Evolutionary conservation across 768 basidiomycete genomes (phyloP).

Genomic region (Daedalea quercina): DNA sequence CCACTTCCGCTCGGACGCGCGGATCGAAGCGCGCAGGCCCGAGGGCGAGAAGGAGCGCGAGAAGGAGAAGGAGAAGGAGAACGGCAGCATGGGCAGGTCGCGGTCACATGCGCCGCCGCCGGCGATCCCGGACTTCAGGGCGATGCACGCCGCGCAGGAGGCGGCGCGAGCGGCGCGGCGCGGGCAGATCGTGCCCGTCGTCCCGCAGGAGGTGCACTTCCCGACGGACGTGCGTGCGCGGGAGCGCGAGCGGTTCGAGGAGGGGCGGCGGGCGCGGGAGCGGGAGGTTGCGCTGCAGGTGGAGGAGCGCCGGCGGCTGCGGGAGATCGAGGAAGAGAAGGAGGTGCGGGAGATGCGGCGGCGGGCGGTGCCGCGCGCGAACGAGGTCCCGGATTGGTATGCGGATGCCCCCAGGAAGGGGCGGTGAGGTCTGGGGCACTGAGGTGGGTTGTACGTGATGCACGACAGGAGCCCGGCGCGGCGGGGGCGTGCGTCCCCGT

Average conservation of each 20-base stretch:
- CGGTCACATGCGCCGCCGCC: slow-evolving; percentile 20
- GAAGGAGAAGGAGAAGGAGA: slow-evolving; percentile 13
- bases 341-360: slow-evolving; percentile 57
- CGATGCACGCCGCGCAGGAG: slow-evolving; percentile 43
- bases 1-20: slow-evolving; percentile 44
- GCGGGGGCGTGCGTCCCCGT: neutral
- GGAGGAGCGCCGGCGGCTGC: slow-evolving; percentile 40
- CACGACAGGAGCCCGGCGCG: neutral
- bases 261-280: slow-evolving; percentile 49
- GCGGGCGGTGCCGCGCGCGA: slow-evolving; percentile 58
- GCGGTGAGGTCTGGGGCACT: slow-evolving; percentile 8
- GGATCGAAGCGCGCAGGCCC: slow-evolving; percentile 40
- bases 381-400: slow-evolving; percentile 76
- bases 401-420: slow-evolving; percentile 57
- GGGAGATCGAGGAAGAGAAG: slow-evolving; percentile 50
- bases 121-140: slow-evolving; percentile 52
- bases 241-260: slow-evolving; percentile 62
- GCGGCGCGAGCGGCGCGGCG: slow-evolving; percentile 33
- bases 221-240: slow-evolving; percentile 49
- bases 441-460: neutral
- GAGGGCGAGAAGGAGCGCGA: slow-evolving; percentile 28
- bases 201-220: slow-evolving; percentile 42
- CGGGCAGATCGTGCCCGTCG: slow-evolving; percentile 39
- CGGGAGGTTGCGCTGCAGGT: slow-evolving; percentile 38
- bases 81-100: slow-evolving; percentile 7